Evolutionary conservation across 1,284 basidiomycete species (phyloP).

Genomic region (Acaromyces ingoldii): DNA sequence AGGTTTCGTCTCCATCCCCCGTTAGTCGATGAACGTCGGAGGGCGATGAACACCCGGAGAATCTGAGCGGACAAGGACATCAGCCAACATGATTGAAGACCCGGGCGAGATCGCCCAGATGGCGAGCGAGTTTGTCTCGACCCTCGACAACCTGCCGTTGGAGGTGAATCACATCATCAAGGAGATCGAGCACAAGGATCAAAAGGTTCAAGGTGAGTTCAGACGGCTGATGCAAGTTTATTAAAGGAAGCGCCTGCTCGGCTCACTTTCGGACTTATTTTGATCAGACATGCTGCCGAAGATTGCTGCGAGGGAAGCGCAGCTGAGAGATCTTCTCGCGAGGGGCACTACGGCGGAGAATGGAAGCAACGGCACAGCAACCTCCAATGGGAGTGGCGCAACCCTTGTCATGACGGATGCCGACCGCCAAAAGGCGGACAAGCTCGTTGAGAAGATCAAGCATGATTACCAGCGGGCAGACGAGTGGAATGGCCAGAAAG

Average conservation of each 20-base stretch:
- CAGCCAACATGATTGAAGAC: slow-evolving; percentile 45
- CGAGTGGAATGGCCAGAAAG: slow-evolving; percentile 43
- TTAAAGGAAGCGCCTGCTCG: neutral
- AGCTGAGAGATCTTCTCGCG: slow-evolving; percentile 31
- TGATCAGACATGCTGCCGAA: slow-evolving; percentile 32
- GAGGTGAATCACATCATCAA: slow-evolving; percentile 47
- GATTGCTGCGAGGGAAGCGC: slow-evolving; percentile 35
- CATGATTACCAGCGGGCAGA: slow-evolving; percentile 41
- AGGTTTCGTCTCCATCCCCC: too few relatives aligned
- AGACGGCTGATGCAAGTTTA: neutral
- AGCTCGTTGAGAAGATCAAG: slow-evolving; percentile 36
- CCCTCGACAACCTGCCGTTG: slow-evolving; percentile 45
- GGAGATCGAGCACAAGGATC: slow-evolving; percentile 49
- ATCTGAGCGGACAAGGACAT: too few relatives aligned
- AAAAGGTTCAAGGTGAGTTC: slow-evolving; percentile 38
- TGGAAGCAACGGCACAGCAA: neutral
- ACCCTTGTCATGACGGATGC: slow-evolving; percentile 18
- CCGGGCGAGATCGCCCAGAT: slow-evolving; percentile 47
- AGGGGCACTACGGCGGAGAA: slow-evolving; percentile 8
- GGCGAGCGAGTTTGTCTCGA: slow-evolving; percentile 42
- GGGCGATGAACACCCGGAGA: too few relatives aligned
- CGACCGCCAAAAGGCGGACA: slow-evolving; percentile 35
- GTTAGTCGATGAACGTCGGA: too few relatives aligned
- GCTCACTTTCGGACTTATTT: neutral
- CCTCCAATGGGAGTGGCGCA: neutral